phyloP scores from a whole-genome alignment of 2,329 filamentous ascomycete genomes.

The Diaporthe sp. region DNA sequence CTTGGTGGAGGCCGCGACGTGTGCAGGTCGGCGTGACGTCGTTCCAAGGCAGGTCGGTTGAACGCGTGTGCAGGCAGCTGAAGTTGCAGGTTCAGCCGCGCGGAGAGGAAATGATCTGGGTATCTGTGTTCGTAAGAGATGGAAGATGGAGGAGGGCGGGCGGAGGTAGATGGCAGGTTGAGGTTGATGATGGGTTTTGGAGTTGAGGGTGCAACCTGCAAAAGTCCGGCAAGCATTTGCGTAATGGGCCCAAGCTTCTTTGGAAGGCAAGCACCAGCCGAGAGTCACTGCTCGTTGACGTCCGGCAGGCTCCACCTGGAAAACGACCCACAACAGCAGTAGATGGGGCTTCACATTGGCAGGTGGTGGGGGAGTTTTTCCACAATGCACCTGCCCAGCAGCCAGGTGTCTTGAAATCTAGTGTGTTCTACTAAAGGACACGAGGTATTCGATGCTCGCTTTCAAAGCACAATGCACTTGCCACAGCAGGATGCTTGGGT shows the following conservation, averaged over 20 bases:
- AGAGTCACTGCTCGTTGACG: conserved; percentile 20
- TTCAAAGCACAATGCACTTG: background rate
- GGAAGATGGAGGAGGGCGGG: conserved; percentile 14
- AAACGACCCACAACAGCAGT: conserved; percentile 15
- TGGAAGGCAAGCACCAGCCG: conserved; percentile 21
- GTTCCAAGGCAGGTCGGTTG: background rate
- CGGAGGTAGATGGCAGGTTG: conserved; percentile 23
- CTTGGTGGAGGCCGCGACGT: conserved; percentile 34
- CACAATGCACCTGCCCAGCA: background rate
- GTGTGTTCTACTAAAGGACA: background rate
- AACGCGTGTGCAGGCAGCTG: conserved; percentile 10
- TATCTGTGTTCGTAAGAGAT: conserved; percentile 22
- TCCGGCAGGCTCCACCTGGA: conserved; percentile 29
- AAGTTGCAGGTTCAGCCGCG: conserved; percentile 19
- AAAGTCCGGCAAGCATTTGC: conserved; percentile 36
- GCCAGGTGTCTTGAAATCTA: background rate
- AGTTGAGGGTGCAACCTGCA: conserved; percentile 22
- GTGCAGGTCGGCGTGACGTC: conserved; percentile 39
- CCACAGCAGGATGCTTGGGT: background rate
- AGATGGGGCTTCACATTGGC: background rate
- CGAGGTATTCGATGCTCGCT: background rate
- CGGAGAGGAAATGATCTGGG: conserved; percentile 1
- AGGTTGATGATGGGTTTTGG: conserved; percentile 30
- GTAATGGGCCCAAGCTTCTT: conserved; percentile 36
- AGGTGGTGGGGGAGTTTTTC: conserved; percentile 10